These are phyloP conservation scores for Brachypodium distachyon DNA, from an alignment of 202 grass and related monocot species.

Conservation along the genomic window DNA sequence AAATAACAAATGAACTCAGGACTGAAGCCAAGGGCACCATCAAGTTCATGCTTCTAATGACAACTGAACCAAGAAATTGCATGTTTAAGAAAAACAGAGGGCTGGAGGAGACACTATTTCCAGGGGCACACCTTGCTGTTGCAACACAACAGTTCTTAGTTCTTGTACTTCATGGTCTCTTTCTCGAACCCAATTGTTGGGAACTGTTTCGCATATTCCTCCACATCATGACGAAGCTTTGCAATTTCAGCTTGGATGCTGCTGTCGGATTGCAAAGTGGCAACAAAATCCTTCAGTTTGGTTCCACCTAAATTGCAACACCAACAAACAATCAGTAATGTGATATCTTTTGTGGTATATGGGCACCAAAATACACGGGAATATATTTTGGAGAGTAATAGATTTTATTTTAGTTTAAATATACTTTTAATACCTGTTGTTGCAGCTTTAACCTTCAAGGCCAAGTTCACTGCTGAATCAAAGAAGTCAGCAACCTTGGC, in stretches of 20 bases:
- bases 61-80: neutral
- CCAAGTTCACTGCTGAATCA: slow-evolving; percentile 67
- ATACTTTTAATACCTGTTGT: slow-evolving; percentile 49
- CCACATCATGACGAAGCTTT: slow-evolving; percentile 80
- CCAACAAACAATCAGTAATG: slow-evolving; percentile 17
- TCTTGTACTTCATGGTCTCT: slow-evolving; percentile 92
- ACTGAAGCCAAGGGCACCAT: neutral
- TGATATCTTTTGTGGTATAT: neutral
- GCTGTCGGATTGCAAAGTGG: slow-evolving; percentile 67
- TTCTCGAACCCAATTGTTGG: slow-evolving; percentile 99
- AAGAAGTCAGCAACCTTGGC: slow-evolving; percentile 96
- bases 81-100: neutral
- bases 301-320: slow-evolving; percentile 50
- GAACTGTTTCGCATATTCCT: slow-evolving; percentile 96
- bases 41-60: neutral
- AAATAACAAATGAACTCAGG: neutral
- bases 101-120: neutral
- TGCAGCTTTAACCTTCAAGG: slow-evolving; percentile 76
- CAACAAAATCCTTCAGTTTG: slow-evolving; percentile 93
- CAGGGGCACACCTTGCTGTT: slow-evolving; percentile 38
- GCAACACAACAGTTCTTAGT: slow-evolving; percentile 26
- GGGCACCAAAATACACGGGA: neutral
- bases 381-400: neutral
- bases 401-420: no score
- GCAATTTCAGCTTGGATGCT: slow-evolving; percentile 75